Base-by-base conservation (phyloP, 1,284 basidiomycete species). In the Ceratobasidium sp. region DNA sequence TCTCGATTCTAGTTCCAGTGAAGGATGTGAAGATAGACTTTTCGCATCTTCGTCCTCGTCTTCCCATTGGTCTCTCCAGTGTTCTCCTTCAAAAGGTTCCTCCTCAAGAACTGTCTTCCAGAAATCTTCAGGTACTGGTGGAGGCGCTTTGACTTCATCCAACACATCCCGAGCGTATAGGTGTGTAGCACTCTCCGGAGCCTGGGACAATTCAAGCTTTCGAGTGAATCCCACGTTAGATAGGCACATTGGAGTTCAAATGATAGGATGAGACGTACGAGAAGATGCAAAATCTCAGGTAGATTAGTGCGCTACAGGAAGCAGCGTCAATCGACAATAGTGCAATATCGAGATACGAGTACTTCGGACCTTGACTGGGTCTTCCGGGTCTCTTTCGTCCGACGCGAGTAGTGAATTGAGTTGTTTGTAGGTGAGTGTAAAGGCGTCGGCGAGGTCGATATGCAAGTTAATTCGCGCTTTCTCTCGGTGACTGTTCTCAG, bases 381-480 rank as follows among this genome's bases (percentile, higher is more conserved):
- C 82, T 76, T 92, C 91, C 21, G 92, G 80, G 77, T 91, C 89
- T 23, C 81, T 84, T 26, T 84, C 82, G 70, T 83, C 59, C 26
- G 54, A 80, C 44, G 83, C 82, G 1, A 86, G 80, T 30, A 85
- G 83, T 13, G 77, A 75, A 76, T 87, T 89, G 26, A 92, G 81
- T 70, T 80, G 82, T 41, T 78, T 75, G 75, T 87, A 87, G 1
- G 84, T 84, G 32, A 81, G 81, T 70, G 87, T 82, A 7, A 93
- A 79, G 0, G 90, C 90, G 35, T 86, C 82, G 9, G 87, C 88
- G 5, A 91, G 82, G 5, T 77, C 78, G 77, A 91, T 88, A 61
- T 86, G 82, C 14, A 86, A 86, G 73, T 89, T 87, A 71, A 93
- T 86, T 41, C 86, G 85, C n/a, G 90, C 89, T 79, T 92, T 93